phyloP scores from a whole-genome alignment of 768 basidiomycete genomes.

The Mycena galericulata region DNA sequence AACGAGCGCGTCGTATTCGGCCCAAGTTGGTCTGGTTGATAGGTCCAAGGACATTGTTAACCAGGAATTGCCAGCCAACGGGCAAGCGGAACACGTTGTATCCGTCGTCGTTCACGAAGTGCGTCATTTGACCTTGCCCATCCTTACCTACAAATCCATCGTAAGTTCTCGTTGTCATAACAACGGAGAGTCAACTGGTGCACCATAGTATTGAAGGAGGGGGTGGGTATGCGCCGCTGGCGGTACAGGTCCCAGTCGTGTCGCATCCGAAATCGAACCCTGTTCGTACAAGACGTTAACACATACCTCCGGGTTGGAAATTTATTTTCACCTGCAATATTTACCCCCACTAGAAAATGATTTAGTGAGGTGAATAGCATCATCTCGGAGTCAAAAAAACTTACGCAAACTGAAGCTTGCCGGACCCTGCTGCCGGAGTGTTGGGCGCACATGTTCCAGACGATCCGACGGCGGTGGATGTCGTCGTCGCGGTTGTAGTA shows the following conservation, averaged over 20 bases:
- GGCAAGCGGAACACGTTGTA: conserved; percentile 72
- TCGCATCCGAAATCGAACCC: conserved; percentile 26
- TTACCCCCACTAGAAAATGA: conserved; percentile 16
- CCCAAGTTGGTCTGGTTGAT: conserved; percentile 58
- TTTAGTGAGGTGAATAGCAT: not conserved
- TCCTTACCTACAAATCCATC: conserved; percentile 46
- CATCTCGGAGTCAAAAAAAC: not conserved
- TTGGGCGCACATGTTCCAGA: not conserved
- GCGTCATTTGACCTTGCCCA: conserved; percentile 68
- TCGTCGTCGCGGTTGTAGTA: not conserved
- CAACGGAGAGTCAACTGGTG: not conserved
- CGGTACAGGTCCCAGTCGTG: conserved; percentile 9
- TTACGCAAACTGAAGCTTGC: conserved; percentile 14
- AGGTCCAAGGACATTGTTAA: conserved; percentile 51
- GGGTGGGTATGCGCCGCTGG: conserved; percentile 15
- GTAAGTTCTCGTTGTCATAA: too few species aligned
- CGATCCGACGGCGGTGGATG: not conserved
- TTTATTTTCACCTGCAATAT: conserved; percentile 15
- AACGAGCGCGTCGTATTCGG: conserved; percentile 64
- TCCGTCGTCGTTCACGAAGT: conserved; percentile 66
- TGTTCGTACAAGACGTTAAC: not conserved
- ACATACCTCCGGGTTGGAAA: too few species aligned
- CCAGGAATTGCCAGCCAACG: conserved; percentile 71
- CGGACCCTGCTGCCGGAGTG: not conserved
- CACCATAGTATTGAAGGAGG: conserved; percentile 16